Base-by-base conservation (phyloP, 2,329 filamentous ascomycete species). In the Botrytis deweyae region DNA sequence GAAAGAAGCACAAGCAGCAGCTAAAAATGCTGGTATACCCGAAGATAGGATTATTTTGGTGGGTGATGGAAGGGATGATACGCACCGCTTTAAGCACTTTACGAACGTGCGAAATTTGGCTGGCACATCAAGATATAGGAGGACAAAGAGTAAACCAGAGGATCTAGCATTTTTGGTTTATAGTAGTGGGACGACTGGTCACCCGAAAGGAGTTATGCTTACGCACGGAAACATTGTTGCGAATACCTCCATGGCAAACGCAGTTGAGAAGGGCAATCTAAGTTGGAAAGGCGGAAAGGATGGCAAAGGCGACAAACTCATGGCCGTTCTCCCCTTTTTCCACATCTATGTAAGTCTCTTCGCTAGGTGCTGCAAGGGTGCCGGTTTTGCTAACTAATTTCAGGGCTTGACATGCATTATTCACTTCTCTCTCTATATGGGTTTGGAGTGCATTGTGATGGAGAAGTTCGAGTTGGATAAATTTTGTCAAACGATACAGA, bases 201-300 rank as follows among this genome's bases (percentile, higher is more conserved):
- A 94, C 69, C 95, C 95, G 0, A 98, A 98, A 83, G 95, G 95
- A 25, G 95, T 98, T 22, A 92, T 93, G 88, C 86, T 98, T 46
- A 92, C 90, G 12, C 95, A 98, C 82, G 82, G 84, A 76, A 98
- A 98, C 81, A 90, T 97, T 74, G 88, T 97, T 18, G 85, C 93
- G 74, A 97, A 97, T 81, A 81, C 90, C 10, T 77, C 88, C 44
- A 91, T 93, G 82, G 80, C 86, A 42, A 81, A 82, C 1, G 80
- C 83, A 40, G 83, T 86, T 7, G 91, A 94, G 73, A 84, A 83
- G 1, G 84, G 83, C 0, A 85, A 89, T 62, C 81, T 93, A 72
- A 84, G 83, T 33, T 88, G 88, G 81, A 84, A 87, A 58, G 89
- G 90, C 7, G 87, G 88, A 0, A 80, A 84, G 3, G 87, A 88